Evolutionary conservation across 2,329 filamentous ascomycete genomes (phyloP).

Genomic region (Fulvia fulva): DNA sequence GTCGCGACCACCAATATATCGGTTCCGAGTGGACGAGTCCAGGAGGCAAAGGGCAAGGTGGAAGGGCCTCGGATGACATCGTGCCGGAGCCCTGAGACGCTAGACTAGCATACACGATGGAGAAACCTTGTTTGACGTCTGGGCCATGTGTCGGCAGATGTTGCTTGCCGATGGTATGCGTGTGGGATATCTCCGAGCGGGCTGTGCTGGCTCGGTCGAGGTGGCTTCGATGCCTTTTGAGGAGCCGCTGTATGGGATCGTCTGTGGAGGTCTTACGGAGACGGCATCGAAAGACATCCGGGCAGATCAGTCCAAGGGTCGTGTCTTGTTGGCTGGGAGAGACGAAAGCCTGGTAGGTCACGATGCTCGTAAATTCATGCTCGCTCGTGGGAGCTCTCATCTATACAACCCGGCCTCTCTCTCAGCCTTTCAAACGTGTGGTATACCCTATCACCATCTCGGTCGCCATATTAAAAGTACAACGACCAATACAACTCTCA

Average conservation of each 20-base stretch:
- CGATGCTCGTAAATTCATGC: background rate
- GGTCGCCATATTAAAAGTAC: background rate
- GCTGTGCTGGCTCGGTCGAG: background rate
- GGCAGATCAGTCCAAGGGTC: background rate
- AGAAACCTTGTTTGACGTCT: background rate
- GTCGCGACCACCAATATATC: background rate
- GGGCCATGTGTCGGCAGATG: background rate
- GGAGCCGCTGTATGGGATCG: background rate
- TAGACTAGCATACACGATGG: background rate
- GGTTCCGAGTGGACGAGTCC: background rate
- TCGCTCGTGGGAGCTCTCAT: background rate
- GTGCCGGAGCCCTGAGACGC: background rate
- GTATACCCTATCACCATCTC: background rate
- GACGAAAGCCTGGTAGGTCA: background rate
- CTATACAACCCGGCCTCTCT: background rate
- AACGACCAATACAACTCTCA: background rate
- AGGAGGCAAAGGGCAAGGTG: background rate
- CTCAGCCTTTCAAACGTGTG: background rate
- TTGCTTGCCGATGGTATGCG: background rate
- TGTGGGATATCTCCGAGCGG: background rate
- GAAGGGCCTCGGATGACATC: background rate
- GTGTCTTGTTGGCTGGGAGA: too few relatives aligned
- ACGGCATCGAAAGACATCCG: background rate
- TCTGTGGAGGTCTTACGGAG: background rate
- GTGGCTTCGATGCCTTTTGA: background rate